phyloP scores from a whole-genome alignment of 495 filamentous ascomycete genomes.

The Xylaria telfairii region DNA sequence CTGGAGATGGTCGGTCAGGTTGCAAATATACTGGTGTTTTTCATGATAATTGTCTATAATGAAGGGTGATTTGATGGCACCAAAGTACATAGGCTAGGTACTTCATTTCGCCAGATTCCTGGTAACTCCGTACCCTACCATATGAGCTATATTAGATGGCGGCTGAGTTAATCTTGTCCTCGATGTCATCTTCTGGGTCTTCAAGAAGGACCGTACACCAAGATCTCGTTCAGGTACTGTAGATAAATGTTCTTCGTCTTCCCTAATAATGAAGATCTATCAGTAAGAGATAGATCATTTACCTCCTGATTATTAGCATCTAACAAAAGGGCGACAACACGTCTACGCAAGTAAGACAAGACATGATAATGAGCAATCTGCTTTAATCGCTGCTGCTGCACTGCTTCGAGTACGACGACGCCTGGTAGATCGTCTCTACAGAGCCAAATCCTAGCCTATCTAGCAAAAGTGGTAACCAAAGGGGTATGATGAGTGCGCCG shows the following conservation, averaged over 20 bases:
- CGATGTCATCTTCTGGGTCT: too few species aligned
- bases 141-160: too few species aligned
- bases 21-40: too few species aligned
- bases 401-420: neutral
- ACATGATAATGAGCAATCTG: neutral
- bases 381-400: neutral
- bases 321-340: neutral
- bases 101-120: too few species aligned
- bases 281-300: neutral
- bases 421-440: slow-evolving; percentile 8
- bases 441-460: neutral
- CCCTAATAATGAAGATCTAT: neutral
- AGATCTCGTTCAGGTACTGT: too few species aligned
- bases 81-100: too few species aligned
- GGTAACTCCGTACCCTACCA: too few species aligned
- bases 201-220: too few species aligned
- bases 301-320: neutral
- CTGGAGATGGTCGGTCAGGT: too few species aligned
- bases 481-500: slow-evolving; percentile 5
- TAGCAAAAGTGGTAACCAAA: neutral
- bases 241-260: neutral
- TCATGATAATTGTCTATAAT: too few species aligned
- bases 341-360: neutral
- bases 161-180: neutral
- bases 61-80: too few species aligned